phyloP scores from a whole-genome alignment of 2,329 filamentous ascomycete species.

The Pleurostoma richardsiae region DNA sequence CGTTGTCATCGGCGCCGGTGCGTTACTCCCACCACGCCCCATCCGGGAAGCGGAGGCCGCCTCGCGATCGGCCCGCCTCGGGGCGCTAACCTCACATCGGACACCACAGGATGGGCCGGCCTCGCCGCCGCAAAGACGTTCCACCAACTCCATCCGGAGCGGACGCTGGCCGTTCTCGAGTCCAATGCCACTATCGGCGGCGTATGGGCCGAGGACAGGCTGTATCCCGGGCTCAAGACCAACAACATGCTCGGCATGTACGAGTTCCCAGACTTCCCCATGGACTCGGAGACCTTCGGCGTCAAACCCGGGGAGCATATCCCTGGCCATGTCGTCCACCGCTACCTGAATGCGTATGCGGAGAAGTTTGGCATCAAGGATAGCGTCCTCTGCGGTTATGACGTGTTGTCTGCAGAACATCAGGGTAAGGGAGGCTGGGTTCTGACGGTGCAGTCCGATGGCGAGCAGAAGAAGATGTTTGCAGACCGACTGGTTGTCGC shows the following conservation, averaged over 20 bases:
- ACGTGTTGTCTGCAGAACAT: slow-evolving; percentile 37
- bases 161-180: slow-evolving; percentile 54
- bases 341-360: slow-evolving; percentile 41
- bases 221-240: slow-evolving; percentile 65
- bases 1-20: slow-evolving; percentile 32
- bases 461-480: slow-evolving; percentile 19
- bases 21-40: slow-evolving; percentile 6
- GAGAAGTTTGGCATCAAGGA: slow-evolving; percentile 33
- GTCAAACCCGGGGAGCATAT: slow-evolving; percentile 41
- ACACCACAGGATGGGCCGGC: slow-evolving; percentile 42
- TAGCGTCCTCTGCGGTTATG: slow-evolving; percentile 32
- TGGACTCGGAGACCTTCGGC: slow-evolving; percentile 50
- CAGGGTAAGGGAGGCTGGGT: slow-evolving; percentile 35
- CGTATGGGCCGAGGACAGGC: slow-evolving; percentile 61
- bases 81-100: neutral
- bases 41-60: too few relatives aligned
- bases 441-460: slow-evolving; percentile 21
- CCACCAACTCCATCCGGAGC: slow-evolving; percentile 51
- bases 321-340: slow-evolving; percentile 37
- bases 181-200: slow-evolving; percentile 55
- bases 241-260: slow-evolving; percentile 73
- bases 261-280: slow-evolving; percentile 70
- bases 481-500: slow-evolving; percentile 47
- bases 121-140: slow-evolving; percentile 58
- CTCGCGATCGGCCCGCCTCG: too few relatives aligned